A percentile compares a stretch with the other conserved stretches of the same genome.
These are phyloP conservation scores for Ogataea degrootiae DNA, from an alignment of 805 yeast species.

Conservation along the genomic window DNA sequence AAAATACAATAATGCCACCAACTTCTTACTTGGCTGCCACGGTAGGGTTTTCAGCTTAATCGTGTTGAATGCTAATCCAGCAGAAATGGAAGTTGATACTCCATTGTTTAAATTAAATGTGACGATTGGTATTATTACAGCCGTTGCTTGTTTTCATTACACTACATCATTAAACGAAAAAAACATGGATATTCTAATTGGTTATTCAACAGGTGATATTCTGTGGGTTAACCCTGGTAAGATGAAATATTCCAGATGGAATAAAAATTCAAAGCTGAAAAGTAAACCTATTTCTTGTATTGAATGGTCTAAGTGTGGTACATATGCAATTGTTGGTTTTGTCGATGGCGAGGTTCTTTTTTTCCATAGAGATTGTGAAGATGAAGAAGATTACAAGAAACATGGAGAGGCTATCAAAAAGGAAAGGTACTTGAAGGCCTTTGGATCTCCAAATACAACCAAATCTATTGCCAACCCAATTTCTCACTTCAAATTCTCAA, in stretches of 20 bases:
- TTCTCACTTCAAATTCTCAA: constrained; percentile 60
- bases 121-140: constrained; percentile 35
- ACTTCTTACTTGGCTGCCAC: constrained; percentile 41
- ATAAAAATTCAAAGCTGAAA: constrained; percentile 43
- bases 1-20: constrained; percentile 23
- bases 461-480: constrained; percentile 34
- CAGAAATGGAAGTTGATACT: constrained; percentile 36
- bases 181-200: constrained; percentile 50
- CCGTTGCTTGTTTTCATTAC: constrained; percentile 30
- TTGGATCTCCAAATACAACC: constrained; percentile 8
- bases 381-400: constrained; percentile 29
- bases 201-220: constrained; percentile 65
- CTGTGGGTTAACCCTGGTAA: constrained; percentile 53
- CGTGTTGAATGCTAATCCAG: constrained; percentile 32
- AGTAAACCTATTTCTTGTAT: constrained; percentile 40
- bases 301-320: constrained; percentile 44
- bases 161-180: constrained; percentile 22
- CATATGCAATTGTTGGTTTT: constrained; percentile 52
- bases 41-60: constrained; percentile 47
- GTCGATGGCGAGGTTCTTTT: constrained; percentile 57
- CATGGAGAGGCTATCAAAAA: constrained; percentile 25
- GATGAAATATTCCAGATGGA: constrained; percentile 45
- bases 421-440: constrained; percentile 31
- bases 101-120: constrained; percentile 43
- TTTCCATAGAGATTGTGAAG: constrained; percentile 48